Base-by-base conservation (phyloP, 352 stramenopile species). In the Phytophthora hibernalis region DNA sequence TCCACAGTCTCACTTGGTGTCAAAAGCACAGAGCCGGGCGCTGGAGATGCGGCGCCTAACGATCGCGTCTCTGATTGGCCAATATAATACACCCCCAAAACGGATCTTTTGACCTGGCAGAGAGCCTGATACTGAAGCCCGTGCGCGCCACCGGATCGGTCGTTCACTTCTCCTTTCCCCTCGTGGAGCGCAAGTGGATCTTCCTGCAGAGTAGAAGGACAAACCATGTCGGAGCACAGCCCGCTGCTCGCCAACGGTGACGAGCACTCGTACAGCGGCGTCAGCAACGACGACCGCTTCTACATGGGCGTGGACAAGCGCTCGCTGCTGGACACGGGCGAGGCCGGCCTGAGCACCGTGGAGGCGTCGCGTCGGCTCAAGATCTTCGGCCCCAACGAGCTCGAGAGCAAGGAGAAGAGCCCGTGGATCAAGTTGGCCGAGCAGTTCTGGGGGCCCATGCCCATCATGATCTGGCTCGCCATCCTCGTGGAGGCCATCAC, bases 401-500 rank as follows among this genome's bases (percentile, higher is more conserved):
- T 98, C 44, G 72, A 65, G 50, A 73, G 33, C 33, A 70, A 71
- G 31, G 77, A 89, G 35, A 82, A 86, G 56, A 79, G 65, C 10
- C 60, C 74, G 45, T 87, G 69, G 68, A n/a, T 80, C 22, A 90
- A 89, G 60, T 71, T 93, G 28, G 58, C 82, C 5, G 72, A 84
- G 59, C 87, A 92, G 52, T 89, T 91, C 54, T 87, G 70, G 60
- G 89, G 89, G 0, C 90, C 94, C 12, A 96, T 98, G 80, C 91
- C 91, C 28, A 83, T 96, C 66, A 96, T 98, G 77, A 92, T 98
- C 55, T 97, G 91, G 90, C 65, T 96, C 18, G 92, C 91, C 42
- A 93, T 97, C 61, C 70, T 91, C 18, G 77, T 98, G 2, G 89
- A 97, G 68, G 62, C 89, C 18, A 58, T 90, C 11, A 87, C 72